Conservation (phyloP, 805 yeast species). For the Saccharomycopsis amapae region DNA sequence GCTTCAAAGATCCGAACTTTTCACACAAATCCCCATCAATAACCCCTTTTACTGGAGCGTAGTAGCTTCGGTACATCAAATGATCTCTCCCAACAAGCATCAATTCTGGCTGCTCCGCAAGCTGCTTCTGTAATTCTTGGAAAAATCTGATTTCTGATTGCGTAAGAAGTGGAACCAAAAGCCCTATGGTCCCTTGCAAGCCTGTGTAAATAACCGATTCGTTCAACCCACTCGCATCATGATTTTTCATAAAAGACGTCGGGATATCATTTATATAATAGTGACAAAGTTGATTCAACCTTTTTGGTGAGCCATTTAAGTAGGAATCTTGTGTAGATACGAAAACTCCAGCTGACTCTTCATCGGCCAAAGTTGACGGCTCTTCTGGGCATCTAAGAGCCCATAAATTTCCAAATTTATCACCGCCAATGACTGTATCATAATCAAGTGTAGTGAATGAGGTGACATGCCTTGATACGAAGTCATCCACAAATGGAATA, state of each 20-base stretch:
- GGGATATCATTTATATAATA: constrained; percentile 67
- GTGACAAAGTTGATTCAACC: constrained; percentile 47
- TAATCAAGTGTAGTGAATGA: constrained; percentile 56
- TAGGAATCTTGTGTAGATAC: constrained; percentile 29
- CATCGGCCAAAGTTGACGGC: constrained; percentile 41
- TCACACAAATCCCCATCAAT: constrained; percentile 90
- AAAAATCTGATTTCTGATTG: constrained; percentile 56
- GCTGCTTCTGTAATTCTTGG: constrained; percentile 40
- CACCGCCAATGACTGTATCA: constrained; percentile 76
- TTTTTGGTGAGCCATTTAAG: constrained; percentile 46
- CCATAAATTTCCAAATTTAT: constrained; percentile 76
- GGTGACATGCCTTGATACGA: constrained; percentile 59
- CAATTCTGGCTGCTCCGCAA: constrained; percentile 31
- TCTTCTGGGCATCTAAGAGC: constrained; percentile 54
- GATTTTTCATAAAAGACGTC: constrained; percentile 48
- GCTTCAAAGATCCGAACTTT: constrained; percentile 41
- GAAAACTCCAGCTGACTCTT: constrained; percentile 40
- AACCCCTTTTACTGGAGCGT: constrained; percentile 68
- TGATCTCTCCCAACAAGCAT: constrained; percentile 62
- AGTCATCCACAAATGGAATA: constrained; percentile 63
- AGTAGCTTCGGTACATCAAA: constrained; percentile 63
- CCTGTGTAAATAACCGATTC: constrained; percentile 68
- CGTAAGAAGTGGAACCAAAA: constrained; percentile 59
- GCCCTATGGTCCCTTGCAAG: constrained; percentile 75
- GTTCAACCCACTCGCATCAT: constrained; percentile 46